Evolutionary conservation across 1,284 basidiomycete species (phyloP), one percentile per base, ranked within the genome.

Genomic region (Naganishia sp.): DNA sequence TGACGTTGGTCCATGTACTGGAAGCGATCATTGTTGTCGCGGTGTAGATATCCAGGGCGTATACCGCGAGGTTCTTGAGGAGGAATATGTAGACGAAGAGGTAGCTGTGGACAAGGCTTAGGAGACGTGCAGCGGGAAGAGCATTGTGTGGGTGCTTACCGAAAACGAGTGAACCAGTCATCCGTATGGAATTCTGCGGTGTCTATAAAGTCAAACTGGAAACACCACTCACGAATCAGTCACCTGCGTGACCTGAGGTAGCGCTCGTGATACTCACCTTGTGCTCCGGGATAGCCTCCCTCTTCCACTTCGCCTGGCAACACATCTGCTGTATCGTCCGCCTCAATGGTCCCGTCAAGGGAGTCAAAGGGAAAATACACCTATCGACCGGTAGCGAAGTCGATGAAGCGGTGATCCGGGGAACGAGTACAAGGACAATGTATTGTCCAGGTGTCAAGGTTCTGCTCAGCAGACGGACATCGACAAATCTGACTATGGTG

Each of bases 1-100:
- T 93, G 77, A 90, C 86, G 73, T 91, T 94, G 61, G 89, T 89
- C 92, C 95, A 98, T 60, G 87, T 85, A 39, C 85, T 84, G 47
- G 92, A 94, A n/a, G 90, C 88, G 55, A 98, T 88, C 88, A 97
- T 91, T 71, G 94, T 97, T 68, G 93, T 86, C 67, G 92, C 94
- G 42, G 95, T 95, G 83, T 96, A 99, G 78, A 98, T 93, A 85
- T 99, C 96, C 80, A 92, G 90, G 67, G 93, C 85, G 81, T 97
- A 97, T 79, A 99, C 94, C 67, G 93, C 87, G 81, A 98, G 89
- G 39, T 91, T 92, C 79, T 96, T 97, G 83, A 96, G 85, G 66
- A 98, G 87, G 74, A 94, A 85, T 76, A 93, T 81, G 80, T 95
- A 99, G 70, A 96, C 83, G 85, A 90, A 92, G 67, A 90, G 79